These are phyloP conservation scores for Emericellopsis cladophorae DNA, from an alignment of 2,329 filamentous ascomycete species.

Conservation along the genomic window DNA sequence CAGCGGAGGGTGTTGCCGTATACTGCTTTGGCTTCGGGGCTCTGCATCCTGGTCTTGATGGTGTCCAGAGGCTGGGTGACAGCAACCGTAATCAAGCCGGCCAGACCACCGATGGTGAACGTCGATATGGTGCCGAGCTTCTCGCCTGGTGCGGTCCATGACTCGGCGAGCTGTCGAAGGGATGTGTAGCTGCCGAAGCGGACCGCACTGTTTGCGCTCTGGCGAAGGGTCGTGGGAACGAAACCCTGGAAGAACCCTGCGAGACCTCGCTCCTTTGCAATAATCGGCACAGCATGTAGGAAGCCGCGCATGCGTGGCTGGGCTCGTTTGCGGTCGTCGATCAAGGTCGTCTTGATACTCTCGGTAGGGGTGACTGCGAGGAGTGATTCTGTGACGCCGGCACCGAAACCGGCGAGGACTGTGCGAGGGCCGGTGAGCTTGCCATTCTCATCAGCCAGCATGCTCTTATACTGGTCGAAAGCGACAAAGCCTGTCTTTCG, in stretches of 20 bases:
- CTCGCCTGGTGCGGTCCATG: constrained; percentile 86
- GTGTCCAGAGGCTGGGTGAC: constrained; percentile 72
- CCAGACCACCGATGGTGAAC: constrained; percentile 80
- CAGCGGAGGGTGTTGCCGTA: constrained; percentile 88
- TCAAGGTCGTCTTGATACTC: constrained; percentile 96
- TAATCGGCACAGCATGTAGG: constrained; percentile 77
- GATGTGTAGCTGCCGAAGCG: constrained; percentile 86
- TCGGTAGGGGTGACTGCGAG: constrained; percentile 94
- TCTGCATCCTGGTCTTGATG: constrained; percentile 97
- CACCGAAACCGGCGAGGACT: constrained; percentile 86
- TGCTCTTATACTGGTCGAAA: constrained; percentile 83
- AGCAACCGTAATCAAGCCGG: constrained; percentile 83
- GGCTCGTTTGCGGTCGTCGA: constrained; percentile 82
- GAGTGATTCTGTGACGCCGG: constrained; percentile 85
- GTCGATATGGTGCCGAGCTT: constrained; percentile 82
- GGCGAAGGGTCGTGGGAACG: constrained; percentile 83
- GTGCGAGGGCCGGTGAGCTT: constrained; percentile 84
- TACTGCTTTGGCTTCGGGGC: constrained; percentile 64
- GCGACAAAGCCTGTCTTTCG: constrained; percentile 61
- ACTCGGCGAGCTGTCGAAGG: constrained; percentile 80
- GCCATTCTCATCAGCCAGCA: constrained; percentile 73
- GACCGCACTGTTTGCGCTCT: constrained; percentile 87
- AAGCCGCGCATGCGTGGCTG: constrained; percentile 87
- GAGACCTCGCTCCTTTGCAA: constrained; percentile 76
- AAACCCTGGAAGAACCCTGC: constrained; percentile 96